Evolutionary conservation across 2,329 filamentous ascomycete genomes (phyloP).

Genomic region (Gnomoniopsis sp.): DNA sequence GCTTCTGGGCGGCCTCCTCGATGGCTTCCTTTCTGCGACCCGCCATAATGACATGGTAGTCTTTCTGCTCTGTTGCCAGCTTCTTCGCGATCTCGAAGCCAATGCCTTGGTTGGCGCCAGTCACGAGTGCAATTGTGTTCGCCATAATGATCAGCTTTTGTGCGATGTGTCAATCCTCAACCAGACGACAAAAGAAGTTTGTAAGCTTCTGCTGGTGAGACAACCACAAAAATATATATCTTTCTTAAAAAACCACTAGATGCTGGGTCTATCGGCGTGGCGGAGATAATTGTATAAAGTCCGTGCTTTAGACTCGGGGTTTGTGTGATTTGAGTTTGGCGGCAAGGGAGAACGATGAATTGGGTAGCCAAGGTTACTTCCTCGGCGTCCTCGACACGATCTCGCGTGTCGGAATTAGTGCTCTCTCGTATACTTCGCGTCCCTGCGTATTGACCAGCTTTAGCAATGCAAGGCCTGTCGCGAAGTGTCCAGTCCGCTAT

Average conservation of each 20-base stretch:
- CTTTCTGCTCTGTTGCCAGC: conserved; percentile 30
- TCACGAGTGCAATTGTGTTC: conserved; percentile 29
- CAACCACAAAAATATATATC: no score
- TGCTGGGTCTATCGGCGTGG: no score
- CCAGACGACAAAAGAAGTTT: no score
- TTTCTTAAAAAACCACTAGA: no score
- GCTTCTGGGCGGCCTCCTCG: conserved; percentile 30
- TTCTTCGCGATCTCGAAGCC: conserved; percentile 39
- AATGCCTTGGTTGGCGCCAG: conserved; percentile 40
- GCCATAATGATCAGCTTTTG: conserved; percentile 2
- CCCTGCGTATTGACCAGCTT: background rate
- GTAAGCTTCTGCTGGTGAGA: background rate
- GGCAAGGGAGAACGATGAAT: background rate
- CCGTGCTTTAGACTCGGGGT: background rate
- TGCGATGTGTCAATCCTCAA: background rate
- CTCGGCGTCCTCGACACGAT: background rate
- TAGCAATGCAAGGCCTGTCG: background rate
- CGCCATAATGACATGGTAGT: conserved; percentile 37
- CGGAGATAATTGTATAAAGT: background rate
- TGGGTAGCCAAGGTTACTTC: background rate
- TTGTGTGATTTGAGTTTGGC: background rate
- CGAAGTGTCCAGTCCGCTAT: background rate
- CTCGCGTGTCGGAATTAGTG: background rate
- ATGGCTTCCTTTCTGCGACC: conserved; percentile 33
- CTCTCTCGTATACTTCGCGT: background rate